These are phyloP conservation scores for Candida tammaniensis DNA, from an alignment of 805 yeast species.

Conservation along the genomic window DNA sequence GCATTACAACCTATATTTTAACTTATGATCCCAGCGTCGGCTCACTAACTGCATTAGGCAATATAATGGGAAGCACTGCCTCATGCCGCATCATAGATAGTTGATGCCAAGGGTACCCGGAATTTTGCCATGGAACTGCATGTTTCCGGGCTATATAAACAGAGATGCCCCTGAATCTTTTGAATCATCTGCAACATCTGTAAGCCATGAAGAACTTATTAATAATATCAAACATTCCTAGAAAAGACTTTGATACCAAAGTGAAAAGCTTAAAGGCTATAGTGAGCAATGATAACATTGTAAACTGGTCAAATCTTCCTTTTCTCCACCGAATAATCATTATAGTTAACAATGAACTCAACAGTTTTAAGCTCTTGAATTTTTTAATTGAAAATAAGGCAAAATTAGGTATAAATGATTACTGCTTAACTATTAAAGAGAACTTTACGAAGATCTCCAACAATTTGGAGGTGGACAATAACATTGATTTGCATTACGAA, in stretches of 20 bases:
- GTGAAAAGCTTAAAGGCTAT: slow-evolving; percentile 3
- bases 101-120: too few relatives aligned
- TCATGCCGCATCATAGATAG: too few relatives aligned
- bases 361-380: slow-evolving; percentile 22
- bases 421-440: slow-evolving; percentile 6
- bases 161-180: background rate
- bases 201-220: slow-evolving; percentile 31
- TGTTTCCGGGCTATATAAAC: too few relatives aligned
- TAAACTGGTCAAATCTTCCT: slow-evolving; percentile 36
- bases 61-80: too few relatives aligned
- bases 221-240: slow-evolving; percentile 32
- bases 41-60: too few relatives aligned
- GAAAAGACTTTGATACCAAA: slow-evolving; percentile 22
- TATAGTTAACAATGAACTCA: slow-evolving; percentile 26
- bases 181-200: background rate
- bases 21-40: too few relatives aligned
- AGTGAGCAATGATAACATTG: slow-evolving; percentile 30
- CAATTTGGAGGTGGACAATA: slow-evolving; percentile 5
- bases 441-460: slow-evolving; percentile 6
- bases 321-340: slow-evolving; percentile 33
- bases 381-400: slow-evolving; percentile 16
- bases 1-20: slow-evolving; percentile 37
- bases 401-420: slow-evolving; percentile 7
- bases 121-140: too few relatives aligned
- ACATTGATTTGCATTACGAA: slow-evolving; percentile 10